Evolutionary conservation across 768 basidiomycete genomes (phyloP).

Genomic region (Pilatotrama ljubarskyi): DNA sequence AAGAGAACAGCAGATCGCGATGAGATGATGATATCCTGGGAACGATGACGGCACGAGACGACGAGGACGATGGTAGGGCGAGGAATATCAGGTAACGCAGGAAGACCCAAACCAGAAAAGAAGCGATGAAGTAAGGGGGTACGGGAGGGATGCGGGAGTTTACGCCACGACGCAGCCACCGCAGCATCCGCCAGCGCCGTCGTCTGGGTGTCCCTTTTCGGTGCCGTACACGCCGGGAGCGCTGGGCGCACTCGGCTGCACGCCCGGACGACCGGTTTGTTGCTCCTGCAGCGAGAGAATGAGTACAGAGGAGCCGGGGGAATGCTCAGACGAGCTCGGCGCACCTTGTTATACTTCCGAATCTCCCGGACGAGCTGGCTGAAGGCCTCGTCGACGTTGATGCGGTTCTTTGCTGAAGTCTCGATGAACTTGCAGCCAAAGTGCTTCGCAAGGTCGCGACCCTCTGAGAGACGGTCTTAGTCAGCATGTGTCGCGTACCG

Average conservation of each 20-base stretch:
- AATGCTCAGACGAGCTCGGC: conserved; percentile 13
- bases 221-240: conserved; percentile 50
- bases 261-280: conserved; percentile 68
- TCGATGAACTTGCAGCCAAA: conserved; percentile 95
- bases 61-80: conserved; percentile 6
- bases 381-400: conserved; percentile 97
- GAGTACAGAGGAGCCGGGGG: not conserved
- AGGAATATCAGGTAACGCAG: conserved; percentile 18
- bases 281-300: conserved; percentile 55
- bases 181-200: conserved; percentile 64
- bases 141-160: conserved; percentile 11
- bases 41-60: conserved; percentile 1
- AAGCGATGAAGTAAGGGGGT: not conserved
- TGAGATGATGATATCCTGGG: conserved; percentile 15
- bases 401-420: conserved; percentile 93
- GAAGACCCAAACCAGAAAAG: conserved; percentile 11
- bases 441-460: conserved; percentile 92
- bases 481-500: not conserved
- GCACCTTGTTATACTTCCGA: conserved; percentile 88
- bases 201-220: conserved; percentile 49
- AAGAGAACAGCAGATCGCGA: conserved; percentile 21
- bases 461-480: conserved; percentile 61
- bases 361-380: conserved; percentile 91
- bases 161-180: conserved; percentile 62
- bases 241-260: conserved; percentile 45